These are phyloP conservation scores for Pseudofabraea citricarpa DNA, from an alignment of 2,329 filamentous ascomycete species.

Conservation along the genomic window DNA sequence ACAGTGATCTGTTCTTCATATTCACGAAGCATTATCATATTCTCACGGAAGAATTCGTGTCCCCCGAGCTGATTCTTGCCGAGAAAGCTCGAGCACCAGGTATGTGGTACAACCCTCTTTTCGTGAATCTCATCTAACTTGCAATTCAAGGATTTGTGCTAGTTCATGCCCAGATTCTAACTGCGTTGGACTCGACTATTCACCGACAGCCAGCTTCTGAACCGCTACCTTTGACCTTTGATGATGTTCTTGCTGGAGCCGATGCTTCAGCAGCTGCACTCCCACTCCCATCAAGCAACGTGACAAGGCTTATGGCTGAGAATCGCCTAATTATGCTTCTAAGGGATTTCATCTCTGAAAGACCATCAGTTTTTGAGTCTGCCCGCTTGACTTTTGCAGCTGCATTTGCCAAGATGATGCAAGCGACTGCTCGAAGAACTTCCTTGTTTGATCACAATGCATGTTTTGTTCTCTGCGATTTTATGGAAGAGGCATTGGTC, in stretches of 20 bases:
- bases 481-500: constrained; percentile 62
- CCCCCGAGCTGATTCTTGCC: constrained; percentile 43
- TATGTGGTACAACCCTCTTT: constrained; percentile 10
- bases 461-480: constrained; percentile 70
- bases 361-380: constrained; percentile 44
- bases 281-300: constrained; percentile 52
- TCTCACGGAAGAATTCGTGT: constrained; percentile 54
- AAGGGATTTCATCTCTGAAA: constrained; percentile 62
- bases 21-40: constrained; percentile 69
- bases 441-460: constrained; percentile 66
- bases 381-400: constrained; percentile 58
- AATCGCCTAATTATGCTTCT: constrained; percentile 67
- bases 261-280: constrained; percentile 50
- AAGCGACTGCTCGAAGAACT: constrained; percentile 55
- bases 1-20: constrained; percentile 70
- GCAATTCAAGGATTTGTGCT: constrained; percentile 57
- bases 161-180: constrained; percentile 64
- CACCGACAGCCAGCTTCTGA: constrained; percentile 50
- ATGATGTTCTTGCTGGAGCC: constrained; percentile 59
- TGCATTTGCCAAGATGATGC: constrained; percentile 56
- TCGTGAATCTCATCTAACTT: no score
- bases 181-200: constrained; percentile 62
- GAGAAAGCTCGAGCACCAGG: constrained; percentile 55
- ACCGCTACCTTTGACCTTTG: constrained; percentile 55
- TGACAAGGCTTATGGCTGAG: constrained; percentile 62